These are phyloP conservation scores for Breviolum minutum DNA, from an alignment of 73 alveolate species.

Conservation along the genomic window DNA sequence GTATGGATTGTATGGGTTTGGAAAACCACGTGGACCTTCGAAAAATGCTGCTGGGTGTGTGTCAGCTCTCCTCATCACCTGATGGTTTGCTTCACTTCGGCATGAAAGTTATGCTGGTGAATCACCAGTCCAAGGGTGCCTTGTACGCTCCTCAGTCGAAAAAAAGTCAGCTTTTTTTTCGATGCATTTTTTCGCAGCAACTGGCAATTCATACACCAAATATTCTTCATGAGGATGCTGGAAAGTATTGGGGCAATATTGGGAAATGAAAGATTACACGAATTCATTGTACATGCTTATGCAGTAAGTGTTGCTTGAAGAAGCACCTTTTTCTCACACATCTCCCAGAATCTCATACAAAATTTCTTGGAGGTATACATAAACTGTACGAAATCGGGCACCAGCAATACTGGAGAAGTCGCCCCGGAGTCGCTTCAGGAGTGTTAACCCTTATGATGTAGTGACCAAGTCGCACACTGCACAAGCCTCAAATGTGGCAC, in stretches of 20 bases:
- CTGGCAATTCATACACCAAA: background rate
- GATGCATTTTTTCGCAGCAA: background rate
- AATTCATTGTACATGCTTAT: no score
- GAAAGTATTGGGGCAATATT: background rate
- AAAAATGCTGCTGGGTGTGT: background rate
- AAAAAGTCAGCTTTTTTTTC: background rate
- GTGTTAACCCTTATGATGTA: constrained; percentile 96
- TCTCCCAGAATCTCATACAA: no score
- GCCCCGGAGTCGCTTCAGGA: constrained; percentile 8
- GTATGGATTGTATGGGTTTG: background rate
- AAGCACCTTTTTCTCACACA: no score
- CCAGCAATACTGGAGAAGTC: no score
- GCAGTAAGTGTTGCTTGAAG: no score
- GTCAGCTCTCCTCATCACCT: constrained; percentile 85
- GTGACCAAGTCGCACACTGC: constrained; percentile 97
- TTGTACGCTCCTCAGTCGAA: constrained; percentile 5
- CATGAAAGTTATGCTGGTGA: constrained; percentile 97
- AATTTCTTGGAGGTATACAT: no score
- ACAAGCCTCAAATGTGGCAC: background rate
- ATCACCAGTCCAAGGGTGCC: constrained; percentile 97
- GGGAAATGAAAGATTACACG: background rate
- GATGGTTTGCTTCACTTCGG: constrained; percentile 96
- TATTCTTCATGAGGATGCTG: background rate
- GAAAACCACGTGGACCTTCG: background rate
- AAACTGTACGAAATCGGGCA: no score